Percentiles rank a stretch among this genome's conserved stretches.
Conservation (phyloP, 2,329 filamentous ascomycete genomes). For the Microascus cirrosus region DNA sequence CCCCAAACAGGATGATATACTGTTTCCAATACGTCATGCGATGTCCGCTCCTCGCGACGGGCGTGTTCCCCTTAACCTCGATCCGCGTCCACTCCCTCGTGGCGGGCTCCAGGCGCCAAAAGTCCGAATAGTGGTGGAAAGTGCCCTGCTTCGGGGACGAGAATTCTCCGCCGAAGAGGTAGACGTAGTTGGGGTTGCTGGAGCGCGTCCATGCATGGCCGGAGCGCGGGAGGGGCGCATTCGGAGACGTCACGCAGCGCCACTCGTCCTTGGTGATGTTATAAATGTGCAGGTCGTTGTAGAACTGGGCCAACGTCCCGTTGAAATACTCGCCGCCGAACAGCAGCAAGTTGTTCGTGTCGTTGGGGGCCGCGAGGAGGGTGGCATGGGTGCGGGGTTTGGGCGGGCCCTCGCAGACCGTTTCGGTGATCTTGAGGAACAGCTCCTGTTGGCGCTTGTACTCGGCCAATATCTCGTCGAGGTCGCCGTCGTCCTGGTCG, state of each 20-base stretch:
- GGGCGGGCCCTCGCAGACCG: slow-evolving; percentile 58
- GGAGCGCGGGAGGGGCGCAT: slow-evolving; percentile 78
- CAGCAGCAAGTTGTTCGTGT: slow-evolving; percentile 77
- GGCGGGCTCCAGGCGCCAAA: slow-evolving; percentile 81
- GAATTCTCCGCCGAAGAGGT: slow-evolving; percentile 94
- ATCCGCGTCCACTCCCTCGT: slow-evolving; percentile 85
- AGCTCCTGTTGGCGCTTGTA: slow-evolving; percentile 89
- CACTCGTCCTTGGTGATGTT: slow-evolving; percentile 81
- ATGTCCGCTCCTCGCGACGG: slow-evolving; percentile 80
- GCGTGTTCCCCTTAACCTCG: slow-evolving; percentile 66
- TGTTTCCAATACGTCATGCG: slow-evolving; percentile 97
- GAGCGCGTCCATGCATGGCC: slow-evolving; percentile 93
- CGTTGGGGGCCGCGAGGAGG: slow-evolving; percentile 73
- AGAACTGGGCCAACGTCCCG: slow-evolving; percentile 68
- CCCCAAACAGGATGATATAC: slow-evolving; percentile 90
- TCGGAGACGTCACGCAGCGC: slow-evolving; percentile 82
- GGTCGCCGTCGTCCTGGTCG: slow-evolving; percentile 83
- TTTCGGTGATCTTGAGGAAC: slow-evolving; percentile 88
- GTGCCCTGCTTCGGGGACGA: slow-evolving; percentile 94
- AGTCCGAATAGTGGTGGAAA: slow-evolving; percentile 98
- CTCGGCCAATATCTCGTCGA: slow-evolving; percentile 86
- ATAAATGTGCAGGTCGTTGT: slow-evolving; percentile 56
- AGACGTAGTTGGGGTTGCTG: slow-evolving; percentile 73
- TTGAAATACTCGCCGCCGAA: slow-evolving; percentile 97
- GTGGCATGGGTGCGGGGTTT: slow-evolving; percentile 69